Evolutionary conservation across 139 green algal genomes (phyloP).

Genomic region (Pseudopediastrum boryanum): DNA sequence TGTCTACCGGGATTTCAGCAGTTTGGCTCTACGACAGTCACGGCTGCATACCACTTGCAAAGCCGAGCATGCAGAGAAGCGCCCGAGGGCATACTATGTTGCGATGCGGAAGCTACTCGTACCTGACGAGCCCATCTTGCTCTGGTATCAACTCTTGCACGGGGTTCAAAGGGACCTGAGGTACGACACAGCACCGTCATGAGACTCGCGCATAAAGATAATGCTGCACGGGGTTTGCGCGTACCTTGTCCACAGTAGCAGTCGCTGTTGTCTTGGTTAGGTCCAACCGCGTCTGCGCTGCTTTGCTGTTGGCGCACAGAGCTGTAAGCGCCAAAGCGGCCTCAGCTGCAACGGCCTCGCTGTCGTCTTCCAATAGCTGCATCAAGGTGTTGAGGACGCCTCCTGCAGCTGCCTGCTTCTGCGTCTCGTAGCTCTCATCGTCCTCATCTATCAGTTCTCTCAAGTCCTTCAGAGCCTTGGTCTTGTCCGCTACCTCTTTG

Average conservation of each 20-base stretch:
- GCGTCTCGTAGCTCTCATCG: constrained; percentile 22
- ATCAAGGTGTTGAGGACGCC: constrained; percentile 12
- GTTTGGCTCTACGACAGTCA: background rate
- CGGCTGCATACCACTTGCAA: background rate
- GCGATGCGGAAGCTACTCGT: too few species aligned
- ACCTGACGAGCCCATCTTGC: constrained; percentile 23
- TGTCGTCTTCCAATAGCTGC: constrained; percentile 23
- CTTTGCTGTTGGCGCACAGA: background rate
- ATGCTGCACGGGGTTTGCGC: background rate
- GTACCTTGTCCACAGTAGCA: background rate
- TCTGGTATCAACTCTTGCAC: constrained; percentile 16
- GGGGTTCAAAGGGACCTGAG: constrained; percentile 25
- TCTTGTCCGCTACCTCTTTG: constrained; percentile 13
- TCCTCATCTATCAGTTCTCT: constrained; percentile 6
- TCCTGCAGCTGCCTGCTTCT: constrained; percentile 5
- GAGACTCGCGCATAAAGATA: background rate
- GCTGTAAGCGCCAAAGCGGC: constrained; percentile 14
- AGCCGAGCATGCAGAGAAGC: background rate
- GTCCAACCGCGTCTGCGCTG: background rate
- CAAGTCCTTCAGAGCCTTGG: constrained; percentile 11
- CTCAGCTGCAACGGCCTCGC: constrained; percentile 7
- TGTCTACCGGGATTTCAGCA: too few species aligned
- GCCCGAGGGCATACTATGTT: background rate
- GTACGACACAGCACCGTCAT: background rate
- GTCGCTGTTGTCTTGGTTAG: constrained; percentile 8